These are phyloP conservation scores for Thermothelomyces thermophilus DNA, from an alignment of 2,329 filamentous ascomycete species.

Conservation along the genomic window DNA sequence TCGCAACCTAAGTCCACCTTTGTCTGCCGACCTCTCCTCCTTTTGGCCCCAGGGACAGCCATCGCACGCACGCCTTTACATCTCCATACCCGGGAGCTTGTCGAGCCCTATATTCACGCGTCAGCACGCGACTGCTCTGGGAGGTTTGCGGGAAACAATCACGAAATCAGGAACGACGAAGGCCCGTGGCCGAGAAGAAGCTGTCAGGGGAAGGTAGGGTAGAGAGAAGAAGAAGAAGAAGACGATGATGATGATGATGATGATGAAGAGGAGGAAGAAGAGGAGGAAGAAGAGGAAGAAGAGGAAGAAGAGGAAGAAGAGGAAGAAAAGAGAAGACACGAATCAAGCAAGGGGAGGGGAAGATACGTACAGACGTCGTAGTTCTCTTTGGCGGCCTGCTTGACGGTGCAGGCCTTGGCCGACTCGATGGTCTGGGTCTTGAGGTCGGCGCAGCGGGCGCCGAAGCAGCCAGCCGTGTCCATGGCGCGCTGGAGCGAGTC, in stretches of 20 bases:
- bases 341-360: too few species aligned
- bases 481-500: constrained; percentile 34
- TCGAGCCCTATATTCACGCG: constrained; percentile 8
- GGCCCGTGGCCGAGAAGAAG: too few species aligned
- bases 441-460: constrained; percentile 31
- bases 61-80: too few species aligned
- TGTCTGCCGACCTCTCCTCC: too few species aligned
- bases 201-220: too few species aligned
- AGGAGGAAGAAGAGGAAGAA: neutral
- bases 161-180: too few species aligned
- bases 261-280: too few species aligned
- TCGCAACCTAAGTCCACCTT: too few species aligned
- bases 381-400: constrained; percentile 29
- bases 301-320: neutral
- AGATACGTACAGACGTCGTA: constrained; percentile 32
- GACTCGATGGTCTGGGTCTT: constrained; percentile 30
- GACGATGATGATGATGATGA: too few species aligned
- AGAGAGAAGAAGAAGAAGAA: too few species aligned
- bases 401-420: constrained; percentile 29
- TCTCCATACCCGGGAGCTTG: constrained; percentile 14
- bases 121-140: neutral
- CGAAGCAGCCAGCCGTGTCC: constrained; percentile 38
- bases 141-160: too few species aligned
- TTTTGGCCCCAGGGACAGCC: too few species aligned
- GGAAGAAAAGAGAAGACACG: constrained; percentile 3